Base-by-base conservation (phyloP, 2,329 filamentous ascomycete species). In the Blumeriella jaapii region DNA sequence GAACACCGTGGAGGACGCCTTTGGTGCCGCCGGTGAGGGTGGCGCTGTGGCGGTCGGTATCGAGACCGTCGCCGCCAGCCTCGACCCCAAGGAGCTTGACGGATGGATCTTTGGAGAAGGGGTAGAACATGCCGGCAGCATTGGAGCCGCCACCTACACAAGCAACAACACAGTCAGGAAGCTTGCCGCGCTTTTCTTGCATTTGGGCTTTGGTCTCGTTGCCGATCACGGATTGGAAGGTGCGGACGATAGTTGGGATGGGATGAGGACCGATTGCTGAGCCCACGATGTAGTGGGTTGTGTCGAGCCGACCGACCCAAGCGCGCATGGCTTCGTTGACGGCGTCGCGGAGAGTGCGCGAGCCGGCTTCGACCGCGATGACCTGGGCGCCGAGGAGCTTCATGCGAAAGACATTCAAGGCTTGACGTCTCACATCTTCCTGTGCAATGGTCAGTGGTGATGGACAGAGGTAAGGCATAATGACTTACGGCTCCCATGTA, bases 381-480 rank as follows among this genome's bases (percentile, higher is more conserved):
- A 98, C 91, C 50, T 82, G 81, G 31, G 91, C 91, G 40, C 91
- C 91, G 5, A 98, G 78, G 8, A 98, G 72, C 60, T 93, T 91
- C 74, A 98, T 98, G 28, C 91, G 82, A 74, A 98, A 98, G 24
- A 98, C 91, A 60, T 98, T 98, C 39, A 98, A 70, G 2, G 91
- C 89, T 60, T 98, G 91, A 50, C 91, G 78, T 39, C 91, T 81
- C 34, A 96, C 91, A 55, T 98, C 91, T 63, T 98, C 91, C 55
- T 57, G 36, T 17, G 28, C 12, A 22, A 5, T 17, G 7, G 17
- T 9, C 3, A 17, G 17, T 14, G 17, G 12, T 13, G 12, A 12
- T 4, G 6, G 10, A 15, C 13, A 2, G 10, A 14, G 22, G 10
- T 9, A 24, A 3, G 12, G 22, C 22, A 24, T 9, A 14, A n/a